These are phyloP conservation scores for Dictyostelium citrinum DNA, from an alignment of 78 protist genomes.

Conservation along the genomic window DNA sequence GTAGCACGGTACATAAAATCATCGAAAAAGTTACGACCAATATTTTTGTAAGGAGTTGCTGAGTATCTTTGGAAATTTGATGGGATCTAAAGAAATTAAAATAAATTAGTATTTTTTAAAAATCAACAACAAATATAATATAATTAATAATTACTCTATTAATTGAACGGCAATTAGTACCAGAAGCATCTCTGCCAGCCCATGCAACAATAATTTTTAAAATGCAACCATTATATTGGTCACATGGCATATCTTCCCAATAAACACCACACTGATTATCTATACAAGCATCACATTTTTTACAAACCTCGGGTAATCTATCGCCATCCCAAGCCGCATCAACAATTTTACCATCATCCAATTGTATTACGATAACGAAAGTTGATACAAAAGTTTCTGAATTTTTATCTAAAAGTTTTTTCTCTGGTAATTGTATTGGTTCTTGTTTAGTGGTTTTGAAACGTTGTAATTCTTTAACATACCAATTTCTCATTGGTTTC, in stretches of 20 bases:
- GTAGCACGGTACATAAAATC: constrained; percentile 6
- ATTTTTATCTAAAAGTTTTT: background rate
- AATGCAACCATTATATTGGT: constrained; percentile 11
- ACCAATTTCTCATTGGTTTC: background rate
- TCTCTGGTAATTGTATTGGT: background rate
- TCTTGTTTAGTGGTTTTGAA: background rate
- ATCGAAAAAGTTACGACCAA: constrained; percentile 35
- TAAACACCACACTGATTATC: constrained; percentile 37
- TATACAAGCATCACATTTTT: constrained; percentile 21
- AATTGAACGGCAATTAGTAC: constrained; percentile 30
- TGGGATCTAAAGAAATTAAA: background rate
- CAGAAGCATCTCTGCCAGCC: constrained; percentile 25
- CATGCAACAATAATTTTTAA: constrained; percentile 57
- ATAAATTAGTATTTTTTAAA: background rate
- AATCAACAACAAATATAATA: too few relatives aligned
- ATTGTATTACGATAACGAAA: background rate
- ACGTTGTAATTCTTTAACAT: background rate
- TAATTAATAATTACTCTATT: background rate
- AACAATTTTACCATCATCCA: constrained; percentile 13
- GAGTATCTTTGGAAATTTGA: constrained; percentile 27
- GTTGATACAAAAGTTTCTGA: background rate
- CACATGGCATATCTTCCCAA: constrained; percentile 5
- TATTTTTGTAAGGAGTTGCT: constrained; percentile 1
- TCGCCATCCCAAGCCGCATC: constrained; percentile 69
- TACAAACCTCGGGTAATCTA: background rate